These are phyloP conservation scores for Albifimbria verrucaria DNA, from an alignment of 2,329 filamentous ascomycete species.

Conservation along the genomic window DNA sequence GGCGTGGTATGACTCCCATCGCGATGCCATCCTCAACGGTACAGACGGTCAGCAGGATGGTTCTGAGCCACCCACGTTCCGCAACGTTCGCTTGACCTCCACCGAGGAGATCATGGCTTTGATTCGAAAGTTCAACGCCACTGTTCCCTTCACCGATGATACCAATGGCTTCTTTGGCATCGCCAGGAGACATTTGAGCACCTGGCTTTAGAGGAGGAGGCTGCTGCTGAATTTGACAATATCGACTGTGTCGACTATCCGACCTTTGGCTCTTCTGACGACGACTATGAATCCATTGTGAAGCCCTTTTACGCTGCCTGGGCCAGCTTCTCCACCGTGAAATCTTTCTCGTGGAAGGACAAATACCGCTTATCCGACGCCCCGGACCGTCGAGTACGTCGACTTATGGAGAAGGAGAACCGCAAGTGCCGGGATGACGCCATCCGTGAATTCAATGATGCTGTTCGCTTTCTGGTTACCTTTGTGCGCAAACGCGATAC, in stretches of 20 bases:
- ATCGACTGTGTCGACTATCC: constrained; percentile 66
- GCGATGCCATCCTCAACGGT: constrained; percentile 75
- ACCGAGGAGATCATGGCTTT: constrained; percentile 74
- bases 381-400: constrained; percentile 76
- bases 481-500: constrained; percentile 93
- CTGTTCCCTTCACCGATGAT: constrained; percentile 75
- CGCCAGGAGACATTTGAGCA: constrained; percentile 74
- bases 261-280: constrained; percentile 73
- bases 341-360: constrained; percentile 88
- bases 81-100: constrained; percentile 73
- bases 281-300: constrained; percentile 72
- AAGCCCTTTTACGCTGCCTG: constrained; percentile 79
- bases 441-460: constrained; percentile 86
- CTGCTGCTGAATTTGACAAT: constrained; percentile 67
- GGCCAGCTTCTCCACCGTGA: constrained; percentile 77
- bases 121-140: constrained; percentile 76
- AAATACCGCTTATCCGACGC: constrained; percentile 79
- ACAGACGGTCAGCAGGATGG: constrained; percentile 45
- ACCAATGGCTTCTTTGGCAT: constrained; percentile 82
- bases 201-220: constrained; percentile 75
- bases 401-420: constrained; percentile 95
- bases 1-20: constrained; percentile 96
- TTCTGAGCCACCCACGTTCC: constrained; percentile 55
- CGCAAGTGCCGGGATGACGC: constrained; percentile 78
- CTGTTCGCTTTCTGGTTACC: constrained; percentile 77